Evolutionary conservation across 345 rosid species (phyloP).

Genomic region (Theobroma cacao): DNA sequence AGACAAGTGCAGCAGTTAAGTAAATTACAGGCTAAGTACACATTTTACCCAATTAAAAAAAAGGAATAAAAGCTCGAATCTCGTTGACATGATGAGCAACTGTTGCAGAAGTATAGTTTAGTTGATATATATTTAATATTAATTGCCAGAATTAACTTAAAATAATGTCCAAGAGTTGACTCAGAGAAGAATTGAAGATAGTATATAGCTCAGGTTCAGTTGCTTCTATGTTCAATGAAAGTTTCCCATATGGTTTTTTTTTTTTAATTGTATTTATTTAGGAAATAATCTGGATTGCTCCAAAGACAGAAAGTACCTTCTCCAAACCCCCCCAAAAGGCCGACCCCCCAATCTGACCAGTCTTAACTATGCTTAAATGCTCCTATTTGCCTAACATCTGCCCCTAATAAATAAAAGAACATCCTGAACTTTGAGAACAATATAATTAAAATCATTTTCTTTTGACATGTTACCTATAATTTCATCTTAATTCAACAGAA

Average conservation of each 20-base stretch:
- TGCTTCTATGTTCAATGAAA: neutral
- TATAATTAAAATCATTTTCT: too few species aligned
- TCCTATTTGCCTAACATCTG: too few species aligned
- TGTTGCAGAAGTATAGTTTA: neutral
- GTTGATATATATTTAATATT: neutral
- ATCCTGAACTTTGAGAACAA: too few species aligned
- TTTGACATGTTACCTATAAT: too few species aligned
- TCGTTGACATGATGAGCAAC: neutral
- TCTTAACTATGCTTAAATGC: neutral
- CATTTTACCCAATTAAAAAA: neutral
- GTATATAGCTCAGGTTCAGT: neutral
- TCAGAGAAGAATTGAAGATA: neutral
- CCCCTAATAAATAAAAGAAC: too few species aligned
- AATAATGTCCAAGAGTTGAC: slow-evolving; percentile 6
- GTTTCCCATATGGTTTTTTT: neutral
- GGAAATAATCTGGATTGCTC: too few species aligned
- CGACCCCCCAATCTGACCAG: neutral
- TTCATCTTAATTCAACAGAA: too few species aligned
- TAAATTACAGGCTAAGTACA: neutral
- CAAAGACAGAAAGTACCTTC: too few species aligned
- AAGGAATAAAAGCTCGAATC: slow-evolving; percentile 6
- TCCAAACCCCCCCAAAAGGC: too few species aligned
- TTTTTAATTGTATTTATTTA: too few species aligned
- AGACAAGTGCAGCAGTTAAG: neutral
- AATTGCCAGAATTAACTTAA: neutral